Conservation (phyloP, 2,329 filamentous ascomycete genomes). For the Karstenula rhodostoma region DNA sequence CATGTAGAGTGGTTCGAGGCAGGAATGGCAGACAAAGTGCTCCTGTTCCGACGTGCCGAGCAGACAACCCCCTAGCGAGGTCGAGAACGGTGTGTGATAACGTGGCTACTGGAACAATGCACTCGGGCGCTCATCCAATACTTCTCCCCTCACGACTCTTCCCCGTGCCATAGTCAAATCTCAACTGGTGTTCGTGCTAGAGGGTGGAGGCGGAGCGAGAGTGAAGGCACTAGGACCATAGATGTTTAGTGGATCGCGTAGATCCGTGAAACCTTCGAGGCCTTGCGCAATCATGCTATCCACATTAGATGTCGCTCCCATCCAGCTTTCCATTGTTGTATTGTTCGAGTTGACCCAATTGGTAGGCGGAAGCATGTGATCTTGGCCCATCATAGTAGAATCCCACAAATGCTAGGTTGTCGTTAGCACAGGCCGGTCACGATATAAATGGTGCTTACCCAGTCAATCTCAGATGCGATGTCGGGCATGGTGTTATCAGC, state of each 20-base stretch:
- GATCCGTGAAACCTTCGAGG: constrained; percentile 13
- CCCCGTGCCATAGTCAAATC: background rate
- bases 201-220: background rate
- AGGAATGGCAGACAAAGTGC: background rate
- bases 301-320: constrained; percentile 17
- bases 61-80: background rate
- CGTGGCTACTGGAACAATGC: background rate
- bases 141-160: background rate
- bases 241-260: constrained; percentile 9
- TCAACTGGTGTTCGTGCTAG: background rate
- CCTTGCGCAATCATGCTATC: constrained; percentile 19
- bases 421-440: constrained; percentile 1
- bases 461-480: constrained; percentile 29
- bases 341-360: constrained; percentile 21
- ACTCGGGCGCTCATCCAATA: background rate
- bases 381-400: constrained; percentile 25
- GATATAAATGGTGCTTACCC: constrained; percentile 17
- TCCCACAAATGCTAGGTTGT: constrained; percentile 23
- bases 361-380: constrained; percentile 23
- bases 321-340: constrained; percentile 22
- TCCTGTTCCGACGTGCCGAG: background rate
- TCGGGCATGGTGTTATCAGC: constrained; percentile 17
- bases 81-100: background rate
- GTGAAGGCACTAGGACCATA: constrained; percentile 14
- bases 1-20: background rate